phyloP scores from a whole-genome alignment of 2,329 filamentous ascomycete genomes.

The Colletotrichum destructivum region DNA sequence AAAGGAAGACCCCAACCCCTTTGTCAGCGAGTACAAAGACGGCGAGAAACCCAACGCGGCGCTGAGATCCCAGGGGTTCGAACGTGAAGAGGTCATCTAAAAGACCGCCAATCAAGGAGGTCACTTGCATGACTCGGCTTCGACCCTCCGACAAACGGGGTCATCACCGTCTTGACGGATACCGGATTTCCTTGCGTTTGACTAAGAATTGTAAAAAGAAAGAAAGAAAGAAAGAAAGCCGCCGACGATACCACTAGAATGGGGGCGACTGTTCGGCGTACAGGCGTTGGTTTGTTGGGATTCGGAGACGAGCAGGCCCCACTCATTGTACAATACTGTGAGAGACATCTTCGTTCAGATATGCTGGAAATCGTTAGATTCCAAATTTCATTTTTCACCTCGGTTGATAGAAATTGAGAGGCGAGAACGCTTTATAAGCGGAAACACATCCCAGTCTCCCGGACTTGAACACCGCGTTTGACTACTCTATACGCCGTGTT shows the following conservation, averaged over 20 bases:
- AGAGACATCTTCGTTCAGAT: not conserved
- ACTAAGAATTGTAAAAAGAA: slow-evolving; percentile 1
- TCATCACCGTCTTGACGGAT: not conserved
- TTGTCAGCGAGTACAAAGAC: slow-evolving; percentile 86
- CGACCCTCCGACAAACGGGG: not conserved
- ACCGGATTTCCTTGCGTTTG: slow-evolving; percentile 5
- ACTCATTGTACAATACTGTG: slow-evolving; percentile 36
- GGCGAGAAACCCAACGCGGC: slow-evolving; percentile 77
- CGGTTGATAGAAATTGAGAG: not conserved
- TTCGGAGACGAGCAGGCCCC: slow-evolving; percentile 20
- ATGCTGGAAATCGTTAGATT: not conserved
- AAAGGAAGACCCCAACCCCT: slow-evolving; percentile 91
- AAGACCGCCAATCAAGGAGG: not conserved
- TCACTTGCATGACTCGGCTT: not conserved
- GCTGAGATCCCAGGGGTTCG: slow-evolving; percentile 81
- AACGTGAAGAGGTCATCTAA: slow-evolving; percentile 84
- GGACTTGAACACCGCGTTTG: not conserved
- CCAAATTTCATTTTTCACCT: not conserved
- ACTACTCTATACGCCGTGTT: not conserved
- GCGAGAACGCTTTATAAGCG: not conserved
- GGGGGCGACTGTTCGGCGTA: slow-evolving; percentile 21
- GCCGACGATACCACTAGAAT: slow-evolving; percentile 38
- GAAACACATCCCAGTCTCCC: not conserved
- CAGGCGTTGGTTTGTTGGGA: slow-evolving; percentile 29
- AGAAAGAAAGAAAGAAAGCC: not conserved